phyloP scores from a whole-genome alignment of 352 stramenopile genomes.

The Phytopythium aichiense region DNA sequence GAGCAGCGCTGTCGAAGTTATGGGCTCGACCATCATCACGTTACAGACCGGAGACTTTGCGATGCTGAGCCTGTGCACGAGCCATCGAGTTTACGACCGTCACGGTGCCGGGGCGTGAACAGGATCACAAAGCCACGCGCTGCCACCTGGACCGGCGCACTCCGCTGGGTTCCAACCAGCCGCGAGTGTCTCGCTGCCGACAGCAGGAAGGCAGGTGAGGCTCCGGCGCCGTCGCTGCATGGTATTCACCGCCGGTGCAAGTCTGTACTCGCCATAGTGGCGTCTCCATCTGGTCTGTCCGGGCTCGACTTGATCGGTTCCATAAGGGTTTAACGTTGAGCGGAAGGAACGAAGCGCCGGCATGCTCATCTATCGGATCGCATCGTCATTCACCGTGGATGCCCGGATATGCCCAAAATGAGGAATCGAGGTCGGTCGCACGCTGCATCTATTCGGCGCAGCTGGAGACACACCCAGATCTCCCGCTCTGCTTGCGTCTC shows the following conservation, averaged over 20 bases:
- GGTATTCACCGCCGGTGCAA: neutral
- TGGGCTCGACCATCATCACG: neutral
- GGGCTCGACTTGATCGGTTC: neutral
- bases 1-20: neutral
- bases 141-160: neutral
- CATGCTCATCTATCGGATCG: too few relatives aligned
- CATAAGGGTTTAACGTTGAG: neutral
- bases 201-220: neutral
- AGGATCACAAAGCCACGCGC: neutral
- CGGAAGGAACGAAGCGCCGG: neutral
- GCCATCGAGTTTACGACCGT: neutral
- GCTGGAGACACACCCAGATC: too few relatives aligned
- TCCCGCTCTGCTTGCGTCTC: too few relatives aligned
- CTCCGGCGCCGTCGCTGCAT: neutral
- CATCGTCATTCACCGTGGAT: too few relatives aligned
- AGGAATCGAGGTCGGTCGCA: too few relatives aligned
- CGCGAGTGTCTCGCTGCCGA: neutral
- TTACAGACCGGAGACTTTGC: neutral
- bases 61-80: too few relatives aligned
- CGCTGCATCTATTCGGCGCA: too few relatives aligned
- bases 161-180: neutral
- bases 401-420: too few relatives aligned
- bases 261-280: neutral
- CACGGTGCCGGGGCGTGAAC: neutral
- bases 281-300: neutral